A percentile compares a stretch with the other conserved stretches of the same genome.
phyloP scores from a whole-genome alignment of 441 rosid species.

The Omphalea diandra region DNA sequence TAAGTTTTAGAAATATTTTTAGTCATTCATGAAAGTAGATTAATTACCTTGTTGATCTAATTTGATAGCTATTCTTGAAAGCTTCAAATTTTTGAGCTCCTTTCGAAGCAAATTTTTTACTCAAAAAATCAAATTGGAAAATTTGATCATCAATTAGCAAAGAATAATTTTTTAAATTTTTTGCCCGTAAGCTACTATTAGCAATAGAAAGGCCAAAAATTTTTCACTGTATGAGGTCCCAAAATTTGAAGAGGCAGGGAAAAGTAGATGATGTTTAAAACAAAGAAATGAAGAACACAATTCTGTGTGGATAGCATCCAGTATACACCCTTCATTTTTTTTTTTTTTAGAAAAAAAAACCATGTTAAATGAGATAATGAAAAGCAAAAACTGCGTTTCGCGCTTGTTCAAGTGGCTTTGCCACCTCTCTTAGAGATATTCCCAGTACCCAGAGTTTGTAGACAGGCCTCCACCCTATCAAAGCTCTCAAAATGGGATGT shows the following conservation, averaged over 20 bases:
- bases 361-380: constrained; percentile 1
- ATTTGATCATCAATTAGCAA: too few relatives aligned
- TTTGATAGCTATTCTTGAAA: too few relatives aligned
- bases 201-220: neutral
- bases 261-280: neutral
- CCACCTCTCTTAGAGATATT: neutral
- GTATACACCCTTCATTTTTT: too few relatives aligned
- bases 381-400: neutral
- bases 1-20: too few relatives aligned
- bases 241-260: neutral
- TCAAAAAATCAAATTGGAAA: too few relatives aligned
- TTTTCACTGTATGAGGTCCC: neutral
- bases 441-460: neutral
- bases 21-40: too few relatives aligned
- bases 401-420: neutral
- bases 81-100: too few relatives aligned
- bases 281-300: neutral
- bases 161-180: too few relatives aligned
- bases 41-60: too few relatives aligned
- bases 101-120: too few relatives aligned
- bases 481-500: neutral
- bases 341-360: neutral
- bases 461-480: neutral
- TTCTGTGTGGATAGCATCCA: too few relatives aligned
- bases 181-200: too few relatives aligned